Conservation (phyloP, 495 filamentous ascomycete genomes). For the Cercophora samala region DNA sequence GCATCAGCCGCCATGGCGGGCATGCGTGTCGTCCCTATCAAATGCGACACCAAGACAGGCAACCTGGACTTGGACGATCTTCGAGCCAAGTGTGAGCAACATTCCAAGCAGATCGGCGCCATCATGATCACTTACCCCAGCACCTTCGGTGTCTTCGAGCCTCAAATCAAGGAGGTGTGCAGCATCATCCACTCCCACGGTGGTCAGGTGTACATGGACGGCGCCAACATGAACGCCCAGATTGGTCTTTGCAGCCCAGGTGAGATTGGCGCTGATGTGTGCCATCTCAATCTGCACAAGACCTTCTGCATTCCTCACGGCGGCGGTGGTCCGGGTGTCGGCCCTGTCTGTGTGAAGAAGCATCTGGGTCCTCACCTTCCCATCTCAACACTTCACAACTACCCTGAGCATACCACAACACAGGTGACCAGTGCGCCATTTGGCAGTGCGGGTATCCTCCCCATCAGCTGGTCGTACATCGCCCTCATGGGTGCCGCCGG, state of each 20-base stretch:
- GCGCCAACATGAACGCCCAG: constrained; percentile 98
- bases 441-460: constrained; percentile 90
- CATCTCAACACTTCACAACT: constrained; percentile 54
- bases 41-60: constrained; percentile 83
- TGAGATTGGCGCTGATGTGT: constrained; percentile 96
- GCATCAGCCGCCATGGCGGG: constrained; percentile 96
- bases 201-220: constrained; percentile 98
- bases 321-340: constrained; percentile 91
- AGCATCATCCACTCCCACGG: constrained; percentile 82
- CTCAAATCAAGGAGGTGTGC: constrained; percentile 81
- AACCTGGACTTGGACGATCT: constrained; percentile 89
- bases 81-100: constrained; percentile 80
- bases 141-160: constrained; percentile 96
- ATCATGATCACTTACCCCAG: constrained; percentile 99
- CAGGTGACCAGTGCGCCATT: constrained; percentile 80
- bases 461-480: constrained; percentile 97
- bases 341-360: constrained; percentile 87
- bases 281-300: constrained; percentile 97
- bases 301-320: constrained; percentile 99
- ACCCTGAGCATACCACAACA: constrained; percentile 26
- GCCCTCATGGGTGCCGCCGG: constrained; percentile 91
- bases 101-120: constrained; percentile 80
- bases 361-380: constrained; percentile 81
- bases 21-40: constrained; percentile 92
- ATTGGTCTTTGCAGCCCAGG: constrained; percentile 96